Conservation (phyloP, 140 eudicot genomes). For the Artemisia princeps region DNA sequence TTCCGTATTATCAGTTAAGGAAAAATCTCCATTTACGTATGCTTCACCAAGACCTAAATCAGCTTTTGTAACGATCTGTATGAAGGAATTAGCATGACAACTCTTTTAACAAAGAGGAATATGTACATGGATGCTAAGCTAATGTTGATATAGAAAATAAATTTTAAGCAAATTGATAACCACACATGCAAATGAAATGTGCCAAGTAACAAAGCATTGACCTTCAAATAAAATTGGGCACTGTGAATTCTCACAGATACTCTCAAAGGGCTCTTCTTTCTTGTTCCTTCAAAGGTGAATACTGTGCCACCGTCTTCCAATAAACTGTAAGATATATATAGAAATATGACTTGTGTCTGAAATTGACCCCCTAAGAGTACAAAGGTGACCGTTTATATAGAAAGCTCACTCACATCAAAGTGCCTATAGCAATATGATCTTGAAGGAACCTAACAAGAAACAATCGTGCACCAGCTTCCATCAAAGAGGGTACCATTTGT, state of each 20-base stretch:
- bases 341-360: neutral
- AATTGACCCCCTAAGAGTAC: neutral
- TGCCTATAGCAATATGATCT: conserved; percentile 53
- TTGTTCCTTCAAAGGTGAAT: conserved; percentile 69
- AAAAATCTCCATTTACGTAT: conserved; percentile 79
- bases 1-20: conserved; percentile 67
- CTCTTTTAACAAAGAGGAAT: neutral
- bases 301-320: conserved; percentile 87
- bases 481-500: conserved; percentile 83
- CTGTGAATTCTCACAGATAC: conserved; percentile 60
- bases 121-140: neutral
- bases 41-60: conserved; percentile 99
- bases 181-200: neutral
- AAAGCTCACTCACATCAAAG: conserved; percentile 55
- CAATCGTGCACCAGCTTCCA: conserved; percentile 69
- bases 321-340: conserved; percentile 35
- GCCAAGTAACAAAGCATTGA: neutral
- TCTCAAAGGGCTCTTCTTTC: conserved; percentile 39
- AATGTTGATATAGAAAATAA: too few species aligned
- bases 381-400: neutral
- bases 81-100: neutral
- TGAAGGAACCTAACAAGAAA: conserved; percentile 68
- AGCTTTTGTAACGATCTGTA: conserved; percentile 70
- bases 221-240: conserved; percentile 97
- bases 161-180: neutral